Base-by-base conservation (phyloP, 2,329 filamentous ascomycete species). In the Didymella glomerata region DNA sequence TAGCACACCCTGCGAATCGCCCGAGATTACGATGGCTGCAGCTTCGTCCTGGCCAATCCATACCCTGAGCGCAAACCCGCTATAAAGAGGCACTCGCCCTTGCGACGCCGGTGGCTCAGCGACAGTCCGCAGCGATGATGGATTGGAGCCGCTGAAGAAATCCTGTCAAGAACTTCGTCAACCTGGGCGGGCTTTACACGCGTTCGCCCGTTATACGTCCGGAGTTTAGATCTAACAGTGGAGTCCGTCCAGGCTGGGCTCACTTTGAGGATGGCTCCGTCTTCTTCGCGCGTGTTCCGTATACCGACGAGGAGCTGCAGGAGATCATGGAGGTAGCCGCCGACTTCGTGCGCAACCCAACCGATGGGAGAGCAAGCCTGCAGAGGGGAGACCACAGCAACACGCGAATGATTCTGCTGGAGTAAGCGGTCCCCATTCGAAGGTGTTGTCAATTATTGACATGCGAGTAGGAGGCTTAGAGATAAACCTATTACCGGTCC, bases 241-340 rank as follows among this genome's bases (percentile, higher is more conserved):
- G 28, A 30, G 5, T n/a, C n/a, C n/a, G 6, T 38, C 34, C 34
- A 20, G 58, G 64, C 14, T 67, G 64, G 62, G 68, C 61, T 4
- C 71, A 68, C 24, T 68, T 71, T 28, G 65, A 68, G 22, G 63
- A 71, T 57, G 67, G 68, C 16, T 71, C 68, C 14, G 32, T 70
- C 4, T 67, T 60, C 52, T 51, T 71, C 24, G 32, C 55, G 13
- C 55, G 59, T 24, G 25, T 28, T 59, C 48, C 32, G 20, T 63
- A 27, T n/a, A 42, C 60, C 20, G 63, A 70, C 45, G 27, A 60
- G 18, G 44, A n/a, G 11, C 59, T 71, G 11, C 62, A 70, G 47
- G 41, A 56, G 20, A 46, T 52, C 25, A 67, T 71, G 64, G 65
- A 60, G 10, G 42, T 65, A 32, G 54, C 53, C 13, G 54, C 62